A percentile compares a stretch with the other conserved stretches of the same genome.
Conservation (phyloP, 2,329 filamentous ascomycete species). For the Penicillium thymicola region DNA sequence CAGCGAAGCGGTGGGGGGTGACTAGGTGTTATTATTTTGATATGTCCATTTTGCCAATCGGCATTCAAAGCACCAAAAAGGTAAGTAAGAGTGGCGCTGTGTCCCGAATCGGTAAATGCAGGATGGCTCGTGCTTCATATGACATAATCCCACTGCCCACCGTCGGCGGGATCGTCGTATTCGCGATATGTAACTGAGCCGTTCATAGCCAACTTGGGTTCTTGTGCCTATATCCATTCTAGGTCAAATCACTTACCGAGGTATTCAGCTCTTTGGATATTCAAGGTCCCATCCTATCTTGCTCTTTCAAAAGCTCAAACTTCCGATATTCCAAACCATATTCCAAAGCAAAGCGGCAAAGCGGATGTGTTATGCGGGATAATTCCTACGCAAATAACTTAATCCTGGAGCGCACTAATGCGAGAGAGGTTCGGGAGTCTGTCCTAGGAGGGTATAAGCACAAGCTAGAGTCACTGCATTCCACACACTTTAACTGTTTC, state of each 20-base stretch:
- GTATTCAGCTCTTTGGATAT: background rate
- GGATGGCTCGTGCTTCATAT: constrained; percentile 9
- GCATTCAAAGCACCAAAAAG: background rate
- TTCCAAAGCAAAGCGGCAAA: background rate
- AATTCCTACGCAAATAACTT: background rate
- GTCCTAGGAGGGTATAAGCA: background rate
- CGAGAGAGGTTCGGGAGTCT: background rate
- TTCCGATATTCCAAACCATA: background rate
- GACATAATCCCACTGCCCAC: constrained; percentile 1
- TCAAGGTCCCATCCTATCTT: background rate
- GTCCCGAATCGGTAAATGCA: constrained; percentile 11
- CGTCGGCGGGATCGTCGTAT: background rate
- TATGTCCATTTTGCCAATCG: background rate
- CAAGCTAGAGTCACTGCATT: background rate
- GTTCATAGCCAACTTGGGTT: background rate
- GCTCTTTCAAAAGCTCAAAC: background rate
- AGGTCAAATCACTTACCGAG: background rate
- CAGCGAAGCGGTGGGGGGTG: background rate
- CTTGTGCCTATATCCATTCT: background rate
- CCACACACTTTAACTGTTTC: background rate
- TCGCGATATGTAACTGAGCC: background rate
- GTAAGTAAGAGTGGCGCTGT: constrained; percentile 3
- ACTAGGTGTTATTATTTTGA: background rate
- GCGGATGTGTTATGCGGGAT: background rate
- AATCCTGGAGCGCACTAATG: background rate